A percentile compares a stretch with the other conserved stretches of the same genome.
phyloP scores from a whole-genome alignment of 2,329 filamentous ascomycete genomes.

The Talaromyces islandicus region DNA sequence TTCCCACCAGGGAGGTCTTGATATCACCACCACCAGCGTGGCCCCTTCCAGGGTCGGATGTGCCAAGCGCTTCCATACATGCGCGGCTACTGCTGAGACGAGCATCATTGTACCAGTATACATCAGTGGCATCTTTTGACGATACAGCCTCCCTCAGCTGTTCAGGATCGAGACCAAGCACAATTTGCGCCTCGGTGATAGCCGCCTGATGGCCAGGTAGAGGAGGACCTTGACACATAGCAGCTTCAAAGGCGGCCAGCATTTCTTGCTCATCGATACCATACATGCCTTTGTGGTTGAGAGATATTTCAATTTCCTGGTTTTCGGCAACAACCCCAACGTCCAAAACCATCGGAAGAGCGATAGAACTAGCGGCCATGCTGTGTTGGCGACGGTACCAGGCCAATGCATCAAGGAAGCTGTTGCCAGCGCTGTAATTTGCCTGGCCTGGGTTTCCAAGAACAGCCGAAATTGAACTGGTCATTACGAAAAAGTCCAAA shows the following conservation, averaged over 20 bases:
- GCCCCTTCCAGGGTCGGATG: background rate
- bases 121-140: background rate
- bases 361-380: constrained; percentile 18
- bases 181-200: background rate
- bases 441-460: constrained; percentile 42
- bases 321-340: constrained; percentile 21
- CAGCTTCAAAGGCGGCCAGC: background rate
- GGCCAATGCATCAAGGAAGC: constrained; percentile 30
- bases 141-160: background rate
- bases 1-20: too few species aligned
- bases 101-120: constrained; percentile 2
- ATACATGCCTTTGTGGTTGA: constrained; percentile 2
- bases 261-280: constrained; percentile 6
- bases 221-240: background rate
- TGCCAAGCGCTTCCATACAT: background rate
- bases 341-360: constrained; percentile 23
- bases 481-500: constrained; percentile 36
- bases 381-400: constrained; percentile 18
- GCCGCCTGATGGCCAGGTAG: too few species aligned
- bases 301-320: constrained; percentile 9
- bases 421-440: constrained; percentile 34
- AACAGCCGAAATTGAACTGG: constrained; percentile 35
- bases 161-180: constrained; percentile 2
- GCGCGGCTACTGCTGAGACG: background rate
- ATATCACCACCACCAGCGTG: background rate